phyloP scores from a whole-genome alignment of 805 yeast genomes.

The Saccharomycopsis synnaedendra region DNA sequence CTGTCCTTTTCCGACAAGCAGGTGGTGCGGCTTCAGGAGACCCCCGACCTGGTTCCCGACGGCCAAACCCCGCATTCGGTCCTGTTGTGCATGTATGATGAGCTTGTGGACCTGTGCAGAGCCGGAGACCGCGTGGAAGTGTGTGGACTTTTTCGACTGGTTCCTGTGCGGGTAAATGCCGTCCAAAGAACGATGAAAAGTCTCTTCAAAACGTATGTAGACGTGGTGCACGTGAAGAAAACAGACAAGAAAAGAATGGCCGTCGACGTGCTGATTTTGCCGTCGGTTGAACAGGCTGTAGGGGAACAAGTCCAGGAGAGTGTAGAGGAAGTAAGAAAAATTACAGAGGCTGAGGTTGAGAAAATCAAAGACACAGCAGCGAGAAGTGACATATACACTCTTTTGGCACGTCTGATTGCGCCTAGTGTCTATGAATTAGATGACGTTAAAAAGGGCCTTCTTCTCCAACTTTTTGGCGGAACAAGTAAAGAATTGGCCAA shows the following conservation, averaged over 20 bases:
- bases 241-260: slow-evolving; percentile 75
- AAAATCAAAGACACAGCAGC: slow-evolving; percentile 49
- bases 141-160: slow-evolving; percentile 87
- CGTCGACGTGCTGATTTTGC: slow-evolving; percentile 55
- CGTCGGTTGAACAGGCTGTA: slow-evolving; percentile 17
- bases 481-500: slow-evolving; percentile 78
- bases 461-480: slow-evolving; percentile 92
- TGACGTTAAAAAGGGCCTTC: slow-evolving; percentile 91
- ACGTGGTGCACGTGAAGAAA: slow-evolving; percentile 86
- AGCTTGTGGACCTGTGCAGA: slow-evolving; percentile 83
- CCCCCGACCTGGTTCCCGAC: slow-evolving; percentile 93
- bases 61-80: slow-evolving; percentile 98
- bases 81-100: slow-evolving; percentile 89
- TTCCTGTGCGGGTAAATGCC: slow-evolving; percentile 82
- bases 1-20: slow-evolving; percentile 93
- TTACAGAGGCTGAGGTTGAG: slow-evolving; percentile 59
- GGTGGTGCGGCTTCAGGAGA: slow-evolving; percentile 86
- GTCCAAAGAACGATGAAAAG: slow-evolving; percentile 74
- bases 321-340: slow-evolving; percentile 62
- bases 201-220: slow-evolving; percentile 85
- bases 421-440: slow-evolving; percentile 96
- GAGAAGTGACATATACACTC: slow-evolving; percentile 74
- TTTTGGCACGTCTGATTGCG: slow-evolving; percentile 82
- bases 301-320: slow-evolving; percentile 15
- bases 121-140: slow-evolving; percentile 97